Conservation (phyloP, 768 basidiomycete genomes). For the Mrakia gelida region DNA sequence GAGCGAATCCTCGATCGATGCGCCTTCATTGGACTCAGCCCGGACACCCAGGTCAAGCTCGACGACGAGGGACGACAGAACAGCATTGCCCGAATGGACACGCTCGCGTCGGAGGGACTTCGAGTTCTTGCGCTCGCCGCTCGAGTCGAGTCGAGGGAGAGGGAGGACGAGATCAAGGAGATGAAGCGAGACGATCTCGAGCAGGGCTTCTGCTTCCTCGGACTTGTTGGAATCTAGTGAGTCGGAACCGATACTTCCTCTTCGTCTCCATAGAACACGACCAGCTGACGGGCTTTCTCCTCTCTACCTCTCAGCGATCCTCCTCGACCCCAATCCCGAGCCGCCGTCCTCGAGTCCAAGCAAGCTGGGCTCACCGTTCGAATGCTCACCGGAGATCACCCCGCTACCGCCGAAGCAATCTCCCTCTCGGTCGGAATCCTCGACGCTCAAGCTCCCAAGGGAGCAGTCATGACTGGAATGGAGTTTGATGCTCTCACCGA, state of each 20-base stretch:
- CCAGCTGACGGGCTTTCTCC: background rate
- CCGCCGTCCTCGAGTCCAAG: conserved; percentile 54
- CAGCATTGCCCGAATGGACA: conserved; percentile 37
- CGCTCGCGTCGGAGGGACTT: conserved; percentile 47
- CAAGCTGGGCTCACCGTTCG: conserved; percentile 53
- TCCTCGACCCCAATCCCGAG: conserved; percentile 54
- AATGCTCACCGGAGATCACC: conserved; percentile 56
- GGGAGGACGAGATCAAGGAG: conserved; percentile 41
- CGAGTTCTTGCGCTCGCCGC: conserved; percentile 45
- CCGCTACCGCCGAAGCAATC: conserved; percentile 55
- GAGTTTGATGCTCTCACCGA: conserved; percentile 57
- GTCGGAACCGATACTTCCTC: background rate
- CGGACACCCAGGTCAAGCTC: conserved; percentile 36
- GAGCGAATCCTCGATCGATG: conserved; percentile 56
- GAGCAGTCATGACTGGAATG: conserved; percentile 47
- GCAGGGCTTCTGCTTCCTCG: conserved; percentile 52
- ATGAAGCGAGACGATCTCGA: conserved; percentile 51
- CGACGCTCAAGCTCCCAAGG: conserved; percentile 38
- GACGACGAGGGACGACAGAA: conserved; percentile 37
- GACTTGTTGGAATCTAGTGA: conserved; percentile 53
- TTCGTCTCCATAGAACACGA: no score
- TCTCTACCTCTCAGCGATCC: conserved; percentile 46
- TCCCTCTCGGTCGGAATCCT: conserved; percentile 53
- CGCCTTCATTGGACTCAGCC: conserved; percentile 38
- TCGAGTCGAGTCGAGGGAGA: conserved; percentile 43